A percentile compares a stretch with the other conserved stretches of the same genome.
These are phyloP conservation scores for Mycena sanguinolenta DNA, from an alignment of 768 basidiomycete genomes.

Conservation along the genomic window DNA sequence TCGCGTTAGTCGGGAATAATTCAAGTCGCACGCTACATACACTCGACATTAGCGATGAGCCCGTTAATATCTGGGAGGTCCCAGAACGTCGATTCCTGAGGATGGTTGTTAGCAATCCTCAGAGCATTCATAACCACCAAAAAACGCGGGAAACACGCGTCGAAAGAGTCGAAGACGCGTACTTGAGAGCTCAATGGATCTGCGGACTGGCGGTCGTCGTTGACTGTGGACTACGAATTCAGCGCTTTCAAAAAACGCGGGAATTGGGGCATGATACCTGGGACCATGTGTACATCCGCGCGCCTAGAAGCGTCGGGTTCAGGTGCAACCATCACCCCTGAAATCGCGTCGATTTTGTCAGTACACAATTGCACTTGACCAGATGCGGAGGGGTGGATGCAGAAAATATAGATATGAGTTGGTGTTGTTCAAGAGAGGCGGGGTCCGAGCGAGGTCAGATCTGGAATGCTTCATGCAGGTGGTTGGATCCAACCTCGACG, in stretches of 20 bases:
- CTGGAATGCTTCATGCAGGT: not conserved
- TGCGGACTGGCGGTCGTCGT: not conserved
- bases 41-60: conserved; percentile 28
- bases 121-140: not conserved
- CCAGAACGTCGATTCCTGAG: conserved; percentile 43
- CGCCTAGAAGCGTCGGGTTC: not conserved
- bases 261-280: not conserved
- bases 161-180: conserved; percentile 1
- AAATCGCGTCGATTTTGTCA: not conserved
- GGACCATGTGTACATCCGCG: not conserved
- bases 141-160: conserved; percentile 2
- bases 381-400: not conserved
- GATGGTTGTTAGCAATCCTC: not conserved
- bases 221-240: not conserved
- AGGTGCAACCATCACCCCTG: not conserved
- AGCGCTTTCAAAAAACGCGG: not conserved
- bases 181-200: conserved; percentile 23
- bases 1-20: not conserved
- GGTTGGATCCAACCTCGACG: not conserved
- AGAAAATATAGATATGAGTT: not conserved
- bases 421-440: not conserved
- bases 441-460: not conserved
- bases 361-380: not conserved
- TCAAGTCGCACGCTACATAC: too few species aligned
- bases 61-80: conserved; percentile 41